These are phyloP conservation scores for Nannochloris sp. DNA, from an alignment of 139 green algal species.

Conservation along the genomic window DNA sequence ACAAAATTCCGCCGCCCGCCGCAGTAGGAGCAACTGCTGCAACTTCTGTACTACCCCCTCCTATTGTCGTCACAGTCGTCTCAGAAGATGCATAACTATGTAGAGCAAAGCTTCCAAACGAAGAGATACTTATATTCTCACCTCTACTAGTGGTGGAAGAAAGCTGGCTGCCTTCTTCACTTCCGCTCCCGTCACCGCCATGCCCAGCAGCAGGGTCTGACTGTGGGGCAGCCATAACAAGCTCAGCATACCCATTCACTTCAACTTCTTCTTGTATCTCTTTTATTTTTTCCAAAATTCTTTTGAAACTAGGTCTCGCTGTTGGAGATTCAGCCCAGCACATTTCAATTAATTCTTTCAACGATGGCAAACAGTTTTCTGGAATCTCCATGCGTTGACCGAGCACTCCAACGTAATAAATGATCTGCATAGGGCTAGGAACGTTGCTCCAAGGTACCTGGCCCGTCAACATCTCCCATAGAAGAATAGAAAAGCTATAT, in stretches of 20 bases:
- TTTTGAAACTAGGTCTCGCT: conserved; percentile 43
- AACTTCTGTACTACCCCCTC: no score
- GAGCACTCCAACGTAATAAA: conserved; percentile 51
- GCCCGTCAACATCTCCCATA: conserved; percentile 66
- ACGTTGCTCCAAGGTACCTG: conserved; percentile 61
- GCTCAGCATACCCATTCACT: neutral
- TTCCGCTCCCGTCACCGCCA: neutral
- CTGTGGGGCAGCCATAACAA: no score
- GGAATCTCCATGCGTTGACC: conserved; percentile 49
- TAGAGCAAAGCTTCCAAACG: no score
- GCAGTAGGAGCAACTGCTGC: no score
- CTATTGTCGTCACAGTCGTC: no score
- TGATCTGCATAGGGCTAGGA: conserved; percentile 65
- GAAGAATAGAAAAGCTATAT: conserved; percentile 52
- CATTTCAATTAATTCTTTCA: conserved; percentile 44
- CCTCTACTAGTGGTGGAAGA: no score
- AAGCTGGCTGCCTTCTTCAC: no score
- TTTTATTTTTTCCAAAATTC: conserved; percentile 26
- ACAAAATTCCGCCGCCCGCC: no score
- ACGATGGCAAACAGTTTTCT: conserved; percentile 13
- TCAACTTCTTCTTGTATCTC: neutral
- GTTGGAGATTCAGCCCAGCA: conserved; percentile 62
- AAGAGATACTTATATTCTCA: no score
- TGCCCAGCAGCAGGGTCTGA: no score
- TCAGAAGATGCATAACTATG: no score